phyloP scores from a whole-genome alignment of 2,329 filamentous ascomycete genomes.

The Aureobasidium sp. region DNA sequence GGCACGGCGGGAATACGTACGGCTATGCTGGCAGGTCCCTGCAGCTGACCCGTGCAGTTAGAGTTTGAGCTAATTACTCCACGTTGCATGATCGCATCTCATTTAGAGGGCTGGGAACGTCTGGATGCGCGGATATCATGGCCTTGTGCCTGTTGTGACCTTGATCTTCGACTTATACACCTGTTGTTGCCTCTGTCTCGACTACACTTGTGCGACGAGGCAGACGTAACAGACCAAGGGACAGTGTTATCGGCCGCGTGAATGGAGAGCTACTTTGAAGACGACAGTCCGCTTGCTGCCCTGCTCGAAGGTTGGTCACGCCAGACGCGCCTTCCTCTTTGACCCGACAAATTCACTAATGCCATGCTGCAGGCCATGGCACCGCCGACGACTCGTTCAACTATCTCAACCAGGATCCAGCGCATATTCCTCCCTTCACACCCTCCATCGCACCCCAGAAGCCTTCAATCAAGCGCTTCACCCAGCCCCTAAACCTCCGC shows the following conservation, averaged over 20 bases:
- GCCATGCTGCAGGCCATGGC: constrained; percentile 24
- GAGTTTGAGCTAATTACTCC: constrained; percentile 6
- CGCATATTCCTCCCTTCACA: constrained; percentile 36
- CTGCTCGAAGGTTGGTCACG: constrained; percentile 68
- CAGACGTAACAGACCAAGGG: neutral
- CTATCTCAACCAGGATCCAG: constrained; percentile 15
- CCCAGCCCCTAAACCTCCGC: constrained; percentile 38
- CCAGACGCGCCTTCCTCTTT: neutral
- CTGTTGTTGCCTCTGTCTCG: neutral
- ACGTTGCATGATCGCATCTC: constrained; percentile 11
- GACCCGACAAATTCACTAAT: constrained; percentile 15
- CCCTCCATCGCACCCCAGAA: constrained; percentile 43
- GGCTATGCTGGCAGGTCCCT: neutral
- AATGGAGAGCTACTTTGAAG: constrained; percentile 85
- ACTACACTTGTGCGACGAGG: neutral
- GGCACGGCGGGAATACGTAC: neutral
- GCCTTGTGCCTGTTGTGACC: constrained; percentile 6
- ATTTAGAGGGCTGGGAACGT: constrained; percentile 4
- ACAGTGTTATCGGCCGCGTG: constrained; percentile 20
- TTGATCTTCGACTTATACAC: neutral
- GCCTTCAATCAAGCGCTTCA: constrained; percentile 39
- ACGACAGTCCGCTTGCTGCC: constrained; percentile 79
- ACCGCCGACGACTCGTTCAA: constrained; percentile 20
- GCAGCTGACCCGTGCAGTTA: neutral
- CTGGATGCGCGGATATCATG: neutral